These are phyloP conservation scores for Neoconidiobolus thromboides DNA, from an alignment of 371 early-diverging fungal genomes.

Conservation along the genomic window DNA sequence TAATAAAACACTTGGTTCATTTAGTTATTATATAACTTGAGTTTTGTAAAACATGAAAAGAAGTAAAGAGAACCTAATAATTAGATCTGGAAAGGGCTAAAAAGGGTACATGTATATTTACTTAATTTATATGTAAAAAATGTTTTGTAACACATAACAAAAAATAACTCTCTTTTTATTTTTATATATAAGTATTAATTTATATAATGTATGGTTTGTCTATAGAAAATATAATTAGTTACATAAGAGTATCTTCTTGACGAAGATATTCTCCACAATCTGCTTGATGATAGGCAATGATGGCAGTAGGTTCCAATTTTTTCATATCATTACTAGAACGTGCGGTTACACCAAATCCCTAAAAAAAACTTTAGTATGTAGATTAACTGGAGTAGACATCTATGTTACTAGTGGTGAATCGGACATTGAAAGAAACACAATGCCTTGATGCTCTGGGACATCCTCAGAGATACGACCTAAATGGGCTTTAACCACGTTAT, in stretches of 20 bases:
- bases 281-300: slow-evolving; percentile 93
- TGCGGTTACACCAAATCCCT: slow-evolving; percentile 97
- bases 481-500: slow-evolving; percentile 97
- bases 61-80: no score
- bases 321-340: slow-evolving; percentile 76
- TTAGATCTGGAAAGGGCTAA: no score
- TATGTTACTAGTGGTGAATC: slow-evolving; percentile 70
- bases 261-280: slow-evolving; percentile 98
- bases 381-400: not conserved
- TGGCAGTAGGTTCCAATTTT: slow-evolving; percentile 86
- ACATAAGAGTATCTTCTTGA: slow-evolving; percentile 77
- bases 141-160: no score
- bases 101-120: no score
- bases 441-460: slow-evolving; percentile 94
- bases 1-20: no score
- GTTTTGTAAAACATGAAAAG: no score
- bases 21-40: no score
- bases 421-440: slow-evolving; percentile 83
- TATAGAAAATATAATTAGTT: slow-evolving; percentile 8
- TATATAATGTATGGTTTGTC: no score
- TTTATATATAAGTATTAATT: no score
- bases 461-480: slow-evolving; percentile 92
- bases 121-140: no score
- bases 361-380: not conserved
- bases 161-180: no score